phyloP scores from a whole-genome alignment of 1,284 basidiomycete species.

The Papiliotrema flavescens region DNA sequence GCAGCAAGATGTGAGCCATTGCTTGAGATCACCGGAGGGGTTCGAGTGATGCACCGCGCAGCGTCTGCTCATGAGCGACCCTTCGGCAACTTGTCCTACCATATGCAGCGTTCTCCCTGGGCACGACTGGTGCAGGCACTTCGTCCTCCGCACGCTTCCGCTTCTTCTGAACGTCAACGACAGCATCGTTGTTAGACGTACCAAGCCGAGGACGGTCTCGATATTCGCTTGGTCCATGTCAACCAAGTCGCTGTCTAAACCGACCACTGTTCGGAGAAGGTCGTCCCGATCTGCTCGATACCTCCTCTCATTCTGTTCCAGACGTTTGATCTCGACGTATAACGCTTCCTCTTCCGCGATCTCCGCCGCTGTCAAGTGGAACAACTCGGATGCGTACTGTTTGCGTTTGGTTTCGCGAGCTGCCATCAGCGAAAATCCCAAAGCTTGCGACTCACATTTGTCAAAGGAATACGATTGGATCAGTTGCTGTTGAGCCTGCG shows the following conservation, averaged over 20 bases:
- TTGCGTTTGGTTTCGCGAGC: slow-evolving; percentile 87
- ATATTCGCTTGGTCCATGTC: slow-evolving; percentile 50
- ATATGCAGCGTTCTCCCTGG: slow-evolving; percentile 33
- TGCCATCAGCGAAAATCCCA: slow-evolving; percentile 43
- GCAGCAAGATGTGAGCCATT: slow-evolving; percentile 32
- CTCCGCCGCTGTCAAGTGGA: slow-evolving; percentile 80
- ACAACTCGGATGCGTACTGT: slow-evolving; percentile 78
- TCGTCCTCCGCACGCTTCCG: slow-evolving; percentile 41
- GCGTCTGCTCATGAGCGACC: slow-evolving; percentile 23
- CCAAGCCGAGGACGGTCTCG: slow-evolving; percentile 46
- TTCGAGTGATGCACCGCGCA: slow-evolving; percentile 45
- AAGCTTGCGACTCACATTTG: slow-evolving; percentile 58
- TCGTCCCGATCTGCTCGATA: slow-evolving; percentile 90
- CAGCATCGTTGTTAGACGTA: slow-evolving; percentile 45
- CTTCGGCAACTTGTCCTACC: slow-evolving; percentile 18
- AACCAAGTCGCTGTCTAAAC: slow-evolving; percentile 77
- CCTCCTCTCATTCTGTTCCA: slow-evolving; percentile 86
- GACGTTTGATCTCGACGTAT: slow-evolving; percentile 86
- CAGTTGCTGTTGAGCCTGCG: slow-evolving; percentile 62
- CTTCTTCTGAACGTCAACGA: slow-evolving; percentile 36
- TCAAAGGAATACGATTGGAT: slow-evolving; percentile 76
- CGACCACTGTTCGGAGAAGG: slow-evolving; percentile 75
- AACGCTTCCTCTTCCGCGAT: slow-evolving; percentile 94
- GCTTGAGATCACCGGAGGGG: slow-evolving; percentile 21
- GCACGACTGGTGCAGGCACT: slow-evolving; percentile 14